A percentile compares a stretch with the other conserved stretches of the same genome.
Conservation (phyloP, 1,284 basidiomycete genomes). For the Apiotrichum montevideense region DNA sequence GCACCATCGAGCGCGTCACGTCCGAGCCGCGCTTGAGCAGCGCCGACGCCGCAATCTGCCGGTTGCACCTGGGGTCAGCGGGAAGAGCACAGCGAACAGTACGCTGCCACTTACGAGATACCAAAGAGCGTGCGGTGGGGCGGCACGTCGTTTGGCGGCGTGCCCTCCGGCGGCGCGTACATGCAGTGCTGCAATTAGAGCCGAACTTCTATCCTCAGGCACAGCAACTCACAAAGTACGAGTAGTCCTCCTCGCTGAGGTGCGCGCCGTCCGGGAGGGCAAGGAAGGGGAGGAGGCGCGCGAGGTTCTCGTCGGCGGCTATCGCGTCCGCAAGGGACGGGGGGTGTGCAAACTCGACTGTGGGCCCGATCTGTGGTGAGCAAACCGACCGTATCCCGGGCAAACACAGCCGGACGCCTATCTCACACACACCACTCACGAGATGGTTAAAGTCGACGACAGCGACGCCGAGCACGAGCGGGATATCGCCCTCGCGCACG, state of each 20-base stretch:
- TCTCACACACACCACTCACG: slow-evolving; percentile 49
- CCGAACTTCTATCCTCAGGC: neutral
- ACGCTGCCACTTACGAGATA: slow-evolving; percentile 65
- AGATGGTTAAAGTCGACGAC: slow-evolving; percentile 87
- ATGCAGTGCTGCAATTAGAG: slow-evolving; percentile 54
- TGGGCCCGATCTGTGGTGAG: slow-evolving; percentile 68
- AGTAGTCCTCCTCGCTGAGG: slow-evolving; percentile 89
- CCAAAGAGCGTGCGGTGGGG: slow-evolving; percentile 69
- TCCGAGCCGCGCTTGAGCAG: slow-evolving; percentile 77
- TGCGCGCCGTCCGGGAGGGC: slow-evolving; percentile 96
- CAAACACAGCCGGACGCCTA: no score
- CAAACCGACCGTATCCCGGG: neutral
- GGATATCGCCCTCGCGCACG: slow-evolving; percentile 10
- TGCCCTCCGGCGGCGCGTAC: slow-evolving; percentile 43
- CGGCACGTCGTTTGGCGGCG: slow-evolving; percentile 35
- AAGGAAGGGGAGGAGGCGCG: slow-evolving; percentile 85
- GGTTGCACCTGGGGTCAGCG: slow-evolving; percentile 66
- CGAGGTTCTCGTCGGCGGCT: slow-evolving; percentile 71
- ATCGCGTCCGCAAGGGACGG: slow-evolving; percentile 56
- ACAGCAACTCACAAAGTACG: slow-evolving; percentile 62
- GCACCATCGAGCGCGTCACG: slow-evolving; percentile 91
- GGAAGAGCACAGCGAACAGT: slow-evolving; percentile 11
- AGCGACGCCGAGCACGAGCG: slow-evolving; percentile 64
- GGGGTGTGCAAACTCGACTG: slow-evolving; percentile 67
- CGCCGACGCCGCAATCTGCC: slow-evolving; percentile 78